Conservation (phyloP, 306 rosid genomes). For the Cicer judaicum region DNA sequence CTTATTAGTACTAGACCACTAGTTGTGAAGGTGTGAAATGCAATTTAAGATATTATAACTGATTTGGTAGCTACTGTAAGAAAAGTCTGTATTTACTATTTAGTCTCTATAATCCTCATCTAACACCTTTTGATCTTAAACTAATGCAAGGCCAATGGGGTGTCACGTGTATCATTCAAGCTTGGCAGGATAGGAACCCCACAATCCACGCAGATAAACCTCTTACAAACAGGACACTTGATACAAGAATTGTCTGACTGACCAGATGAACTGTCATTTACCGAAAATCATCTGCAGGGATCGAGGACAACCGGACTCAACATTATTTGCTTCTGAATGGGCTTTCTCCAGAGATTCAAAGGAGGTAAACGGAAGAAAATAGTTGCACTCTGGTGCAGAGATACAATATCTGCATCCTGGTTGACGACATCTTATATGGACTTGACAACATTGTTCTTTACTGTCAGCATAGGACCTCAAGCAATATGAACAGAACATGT, state of each 20-base stretch:
- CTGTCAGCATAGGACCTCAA: slow-evolving; percentile 75
- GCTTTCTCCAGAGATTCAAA: slow-evolving; percentile 72
- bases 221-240: slow-evolving; percentile 86
- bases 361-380: slow-evolving; percentile 78
- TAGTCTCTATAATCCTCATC: background rate
- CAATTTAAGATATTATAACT: slow-evolving; percentile 14
- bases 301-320: slow-evolving; percentile 71
- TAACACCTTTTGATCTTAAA: background rate
- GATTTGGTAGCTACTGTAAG: background rate
- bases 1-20: background rate
- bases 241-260: slow-evolving; percentile 77
- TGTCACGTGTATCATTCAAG: background rate
- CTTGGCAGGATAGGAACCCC: slow-evolving; percentile 56
- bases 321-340: slow-evolving; percentile 63
- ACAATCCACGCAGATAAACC: slow-evolving; percentile 83
- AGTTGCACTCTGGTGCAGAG: slow-evolving; percentile 65
- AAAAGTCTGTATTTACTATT: background rate
- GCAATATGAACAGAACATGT: slow-evolving; percentile 85
- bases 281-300: slow-evolving; percentile 70
- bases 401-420: slow-evolving; percentile 76
- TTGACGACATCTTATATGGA: slow-evolving; percentile 85
- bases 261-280: slow-evolving; percentile 76
- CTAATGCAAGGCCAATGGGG: background rate
- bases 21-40: slow-evolving; percentile 26
- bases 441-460: slow-evolving; percentile 73